phyloP scores from a whole-genome alignment of 495 filamentous ascomycete species.

The Hypoxylon rickii region DNA sequence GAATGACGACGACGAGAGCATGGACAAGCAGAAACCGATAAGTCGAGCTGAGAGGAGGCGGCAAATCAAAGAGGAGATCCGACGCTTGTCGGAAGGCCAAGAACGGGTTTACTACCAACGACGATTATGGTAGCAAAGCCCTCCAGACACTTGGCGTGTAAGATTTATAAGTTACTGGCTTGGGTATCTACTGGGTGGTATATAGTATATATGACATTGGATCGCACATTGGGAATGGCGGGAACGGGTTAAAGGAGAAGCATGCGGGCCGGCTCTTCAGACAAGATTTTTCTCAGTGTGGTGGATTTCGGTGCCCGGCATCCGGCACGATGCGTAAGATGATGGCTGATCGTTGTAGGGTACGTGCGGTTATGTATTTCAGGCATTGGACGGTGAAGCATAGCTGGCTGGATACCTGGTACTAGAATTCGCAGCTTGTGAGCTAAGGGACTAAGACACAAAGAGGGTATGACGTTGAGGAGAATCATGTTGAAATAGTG shows the following conservation, averaged over 20 bases:
- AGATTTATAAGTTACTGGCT: constrained; percentile 5
- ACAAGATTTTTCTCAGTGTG: not conserved
- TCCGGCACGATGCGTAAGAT: constrained; percentile 12
- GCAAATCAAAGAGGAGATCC: constrained; percentile 57
- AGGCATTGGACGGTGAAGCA: constrained; percentile 12
- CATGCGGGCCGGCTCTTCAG: not conserved
- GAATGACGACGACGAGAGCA: constrained; percentile 30
- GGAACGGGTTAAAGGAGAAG: not conserved
- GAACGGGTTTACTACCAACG: constrained; percentile 52
- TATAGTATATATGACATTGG: not conserved
- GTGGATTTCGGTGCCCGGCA: constrained; percentile 6
- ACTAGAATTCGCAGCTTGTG: too few species aligned
- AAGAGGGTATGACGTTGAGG: too few species aligned
- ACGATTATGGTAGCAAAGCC: constrained; percentile 43
- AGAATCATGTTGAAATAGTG: not conserved
- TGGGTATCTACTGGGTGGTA: not conserved
- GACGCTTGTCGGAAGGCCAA: constrained; percentile 45
- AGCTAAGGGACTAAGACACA: too few species aligned
- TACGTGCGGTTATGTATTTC: constrained; percentile 18
- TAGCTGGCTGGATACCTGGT: constrained; percentile 5
- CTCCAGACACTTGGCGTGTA: not conserved
- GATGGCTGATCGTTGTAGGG: not conserved
- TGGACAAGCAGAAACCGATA: constrained; percentile 39
- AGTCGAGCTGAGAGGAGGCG: constrained; percentile 54
- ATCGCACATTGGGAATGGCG: constrained; percentile 5